Evolutionary conservation across 1,284 basidiomycete species (phyloP).

Genomic region (Cryptococcus neoformans): DNA sequence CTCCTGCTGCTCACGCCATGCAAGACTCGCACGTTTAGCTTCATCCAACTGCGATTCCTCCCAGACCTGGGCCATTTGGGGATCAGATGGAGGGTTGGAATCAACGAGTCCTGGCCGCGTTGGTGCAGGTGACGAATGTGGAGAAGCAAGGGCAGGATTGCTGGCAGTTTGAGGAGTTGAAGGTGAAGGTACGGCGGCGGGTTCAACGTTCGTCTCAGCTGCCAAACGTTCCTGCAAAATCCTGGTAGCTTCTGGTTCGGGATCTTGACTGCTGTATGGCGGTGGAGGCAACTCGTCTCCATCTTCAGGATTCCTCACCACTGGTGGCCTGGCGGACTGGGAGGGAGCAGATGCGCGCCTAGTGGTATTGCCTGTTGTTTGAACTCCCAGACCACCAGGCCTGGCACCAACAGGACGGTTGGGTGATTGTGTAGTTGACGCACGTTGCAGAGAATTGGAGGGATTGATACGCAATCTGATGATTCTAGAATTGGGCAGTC

Average conservation of each 20-base stretch:
- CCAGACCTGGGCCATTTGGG: constrained; percentile 28
- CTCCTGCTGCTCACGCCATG: constrained; percentile 33
- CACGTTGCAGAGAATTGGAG: neutral
- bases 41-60: constrained; percentile 45
- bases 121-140: neutral
- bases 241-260: constrained; percentile 41
- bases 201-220: constrained; percentile 16
- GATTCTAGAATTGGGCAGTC: constrained; percentile 20
- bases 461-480: neutral
- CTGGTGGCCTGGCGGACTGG: neutral
- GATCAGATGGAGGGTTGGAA: constrained; percentile 17
- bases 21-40: constrained; percentile 33
- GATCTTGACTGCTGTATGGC: constrained; percentile 40
- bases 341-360: neutral
- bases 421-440: neutral
- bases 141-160: neutral
- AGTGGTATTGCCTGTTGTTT: neutral
- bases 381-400: neutral
- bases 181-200: neutral
- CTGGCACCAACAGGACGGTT: neutral
- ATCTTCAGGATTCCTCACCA: constrained; percentile 6
- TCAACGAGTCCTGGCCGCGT: neutral
- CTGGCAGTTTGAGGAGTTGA: neutral
- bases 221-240: constrained; percentile 35
- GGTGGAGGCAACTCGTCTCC: constrained; percentile 39